phyloP scores from a whole-genome alignment of 1,284 basidiomycete genomes.

The Heliocybe sulcata region DNA sequence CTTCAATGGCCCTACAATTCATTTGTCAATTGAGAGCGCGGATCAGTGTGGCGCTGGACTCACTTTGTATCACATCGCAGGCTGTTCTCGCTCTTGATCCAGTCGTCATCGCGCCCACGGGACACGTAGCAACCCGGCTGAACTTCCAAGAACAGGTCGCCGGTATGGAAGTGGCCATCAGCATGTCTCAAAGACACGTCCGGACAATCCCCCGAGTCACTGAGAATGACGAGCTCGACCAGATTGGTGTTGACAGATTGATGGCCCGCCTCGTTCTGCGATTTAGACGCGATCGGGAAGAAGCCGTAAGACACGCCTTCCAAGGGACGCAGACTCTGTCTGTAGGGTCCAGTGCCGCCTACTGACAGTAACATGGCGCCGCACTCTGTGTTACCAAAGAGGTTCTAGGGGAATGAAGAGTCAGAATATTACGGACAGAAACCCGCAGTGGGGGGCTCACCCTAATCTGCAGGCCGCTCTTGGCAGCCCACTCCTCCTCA shows the following conservation, averaged over 20 bases:
- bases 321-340: constrained; percentile 43
- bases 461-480: constrained; percentile 47
- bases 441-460: constrained; percentile 25
- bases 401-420: constrained; percentile 33
- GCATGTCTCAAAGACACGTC: constrained; percentile 43
- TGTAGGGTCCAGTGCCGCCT: constrained; percentile 35
- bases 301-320: constrained; percentile 53
- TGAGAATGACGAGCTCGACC: constrained; percentile 57
- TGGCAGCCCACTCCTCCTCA: constrained; percentile 58
- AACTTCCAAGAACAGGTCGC: constrained; percentile 62
- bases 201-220: constrained; percentile 61
- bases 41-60: too few species aligned
- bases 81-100: constrained; percentile 73
- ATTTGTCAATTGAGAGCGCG: too few species aligned
- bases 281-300: constrained; percentile 35
- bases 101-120: constrained; percentile 67
- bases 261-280: constrained; percentile 33
- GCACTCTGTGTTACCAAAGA: constrained; percentile 69
- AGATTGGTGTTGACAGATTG: constrained; percentile 42
- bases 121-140: constrained; percentile 48
- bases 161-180: constrained; percentile 68
- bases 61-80: constrained; percentile 66
- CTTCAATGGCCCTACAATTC: constrained; percentile 54
- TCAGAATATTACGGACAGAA: constrained; percentile 8
- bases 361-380: constrained; percentile 55